A percentile compares a stretch with the other conserved stretches of the same genome.
phyloP scores from a whole-genome alignment of 2,329 filamentous ascomycete genomes.

The Claviceps purpurea region DNA sequence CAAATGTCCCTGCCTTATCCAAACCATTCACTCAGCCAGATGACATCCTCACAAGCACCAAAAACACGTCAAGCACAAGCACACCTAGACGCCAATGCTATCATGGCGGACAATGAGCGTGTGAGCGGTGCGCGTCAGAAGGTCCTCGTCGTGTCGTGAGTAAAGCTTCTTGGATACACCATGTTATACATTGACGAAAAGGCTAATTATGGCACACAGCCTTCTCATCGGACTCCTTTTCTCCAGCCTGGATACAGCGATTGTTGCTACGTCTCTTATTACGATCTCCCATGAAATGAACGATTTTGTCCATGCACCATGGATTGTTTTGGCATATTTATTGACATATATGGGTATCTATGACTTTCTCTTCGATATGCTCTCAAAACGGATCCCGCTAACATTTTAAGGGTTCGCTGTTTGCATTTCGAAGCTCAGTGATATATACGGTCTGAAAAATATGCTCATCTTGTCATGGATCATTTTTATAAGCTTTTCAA shows the following conservation, averaged over 20 bases:
- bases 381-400: constrained; percentile 2
- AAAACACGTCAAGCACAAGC: not conserved
- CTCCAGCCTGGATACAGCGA: constrained; percentile 43
- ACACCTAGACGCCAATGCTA: not conserved
- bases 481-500: constrained; percentile 40
- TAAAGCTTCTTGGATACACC: not conserved
- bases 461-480: constrained; percentile 37
- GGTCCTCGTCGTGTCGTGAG: constrained; percentile 23
- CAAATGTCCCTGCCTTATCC: constrained; percentile 21
- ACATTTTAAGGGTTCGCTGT: constrained; percentile 35
- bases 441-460: constrained; percentile 42
- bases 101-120: not conserved
- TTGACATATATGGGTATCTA: constrained; percentile 39
- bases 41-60: constrained; percentile 10
- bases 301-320: constrained; percentile 38
- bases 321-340: constrained; percentile 43
- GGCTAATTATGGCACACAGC: constrained; percentile 15
- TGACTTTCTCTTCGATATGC: not conserved
- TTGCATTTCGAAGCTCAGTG: constrained; percentile 44
- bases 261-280: constrained; percentile 44
- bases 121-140: constrained; percentile 13
- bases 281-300: constrained; percentile 39
- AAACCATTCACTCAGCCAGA: constrained; percentile 19
- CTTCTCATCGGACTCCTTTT: constrained; percentile 40
- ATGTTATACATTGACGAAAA: not conserved